Evolutionary conservation across 2,329 filamentous ascomycete species (phyloP).

Genomic region (Chrysosporium queenslandicum): DNA sequence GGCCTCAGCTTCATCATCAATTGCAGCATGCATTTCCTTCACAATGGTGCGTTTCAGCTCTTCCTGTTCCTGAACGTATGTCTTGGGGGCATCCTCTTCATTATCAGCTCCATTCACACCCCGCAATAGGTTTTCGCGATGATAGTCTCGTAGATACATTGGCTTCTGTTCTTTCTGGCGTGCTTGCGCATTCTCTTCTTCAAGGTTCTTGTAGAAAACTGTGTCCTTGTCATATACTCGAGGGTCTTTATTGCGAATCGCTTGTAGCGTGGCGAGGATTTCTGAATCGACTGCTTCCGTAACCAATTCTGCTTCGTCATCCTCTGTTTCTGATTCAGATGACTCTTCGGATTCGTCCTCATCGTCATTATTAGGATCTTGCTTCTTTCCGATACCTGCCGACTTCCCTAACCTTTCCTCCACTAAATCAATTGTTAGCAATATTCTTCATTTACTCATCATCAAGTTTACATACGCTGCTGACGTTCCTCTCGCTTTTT

Average conservation of each 20-base stretch:
- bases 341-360: constrained; percentile 51
- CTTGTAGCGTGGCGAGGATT: constrained; percentile 75
- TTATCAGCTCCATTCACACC: constrained; percentile 57
- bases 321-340: constrained; percentile 65
- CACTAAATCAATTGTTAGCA: constrained; percentile 43
- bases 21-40: constrained; percentile 64
- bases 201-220: constrained; percentile 64
- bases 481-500: constrained; percentile 88
- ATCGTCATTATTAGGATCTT: constrained; percentile 28
- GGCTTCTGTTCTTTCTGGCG: constrained; percentile 65
- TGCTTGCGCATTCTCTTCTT: constrained; percentile 40
- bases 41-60: constrained; percentile 68
- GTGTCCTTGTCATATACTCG: constrained; percentile 71
- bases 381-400: constrained; percentile 19
- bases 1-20: constrained; percentile 26
- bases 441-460: neutral
- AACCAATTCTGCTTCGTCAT: constrained; percentile 78
- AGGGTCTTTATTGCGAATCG: constrained; percentile 84
- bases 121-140: constrained; percentile 75
- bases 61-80: constrained; percentile 83
- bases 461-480: constrained; percentile 26
- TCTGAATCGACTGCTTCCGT: constrained; percentile 78
- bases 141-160: constrained; percentile 79
- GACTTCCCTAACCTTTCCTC: constrained; percentile 71
- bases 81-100: constrained; percentile 44